phyloP scores from a whole-genome alignment of 2,329 filamentous ascomycete genomes.

The Epichloe gansuensis region DNA sequence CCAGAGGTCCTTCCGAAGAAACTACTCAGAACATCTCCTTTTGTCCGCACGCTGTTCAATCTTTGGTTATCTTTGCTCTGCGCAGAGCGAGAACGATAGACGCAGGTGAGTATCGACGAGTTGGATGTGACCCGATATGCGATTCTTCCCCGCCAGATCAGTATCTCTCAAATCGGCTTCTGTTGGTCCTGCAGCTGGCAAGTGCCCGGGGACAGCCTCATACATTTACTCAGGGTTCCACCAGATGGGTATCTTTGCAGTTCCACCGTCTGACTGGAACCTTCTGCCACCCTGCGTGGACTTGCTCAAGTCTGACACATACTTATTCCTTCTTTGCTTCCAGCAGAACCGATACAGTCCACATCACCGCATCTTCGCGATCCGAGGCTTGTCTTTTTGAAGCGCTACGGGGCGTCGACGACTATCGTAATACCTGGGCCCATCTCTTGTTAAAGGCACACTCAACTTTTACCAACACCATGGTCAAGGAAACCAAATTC shows the following conservation, averaged over 20 bases:
- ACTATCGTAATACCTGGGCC: not conserved
- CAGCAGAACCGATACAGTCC: not conserved
- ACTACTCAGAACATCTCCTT: not conserved
- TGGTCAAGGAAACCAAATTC: constrained; percentile 69
- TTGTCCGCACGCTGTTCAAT: not conserved
- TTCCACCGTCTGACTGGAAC: not conserved
- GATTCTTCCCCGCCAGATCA: not conserved
- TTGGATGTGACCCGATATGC: not conserved
- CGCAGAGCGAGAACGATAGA: not conserved
- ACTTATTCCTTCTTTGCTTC: not conserved
- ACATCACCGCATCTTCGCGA: not conserved
- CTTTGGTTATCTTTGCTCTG: not conserved
- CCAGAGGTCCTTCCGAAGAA: not conserved
- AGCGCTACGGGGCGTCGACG: constrained; percentile 5
- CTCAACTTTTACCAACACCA: constrained; percentile 28
- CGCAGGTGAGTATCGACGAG: not conserved
- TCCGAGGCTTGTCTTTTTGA: not conserved
- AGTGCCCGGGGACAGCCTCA: not conserved
- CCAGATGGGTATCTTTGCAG: not conserved
- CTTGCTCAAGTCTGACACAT: not conserved
- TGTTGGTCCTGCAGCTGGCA: not conserved
- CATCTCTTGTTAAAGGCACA: constrained; percentile 5
- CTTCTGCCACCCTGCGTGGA: not conserved
- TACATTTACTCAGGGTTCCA: not conserved
- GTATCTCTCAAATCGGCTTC: not conserved